Base-by-base conservation (phyloP, 768 basidiomycete genomes). In the Inosperma sp. region DNA sequence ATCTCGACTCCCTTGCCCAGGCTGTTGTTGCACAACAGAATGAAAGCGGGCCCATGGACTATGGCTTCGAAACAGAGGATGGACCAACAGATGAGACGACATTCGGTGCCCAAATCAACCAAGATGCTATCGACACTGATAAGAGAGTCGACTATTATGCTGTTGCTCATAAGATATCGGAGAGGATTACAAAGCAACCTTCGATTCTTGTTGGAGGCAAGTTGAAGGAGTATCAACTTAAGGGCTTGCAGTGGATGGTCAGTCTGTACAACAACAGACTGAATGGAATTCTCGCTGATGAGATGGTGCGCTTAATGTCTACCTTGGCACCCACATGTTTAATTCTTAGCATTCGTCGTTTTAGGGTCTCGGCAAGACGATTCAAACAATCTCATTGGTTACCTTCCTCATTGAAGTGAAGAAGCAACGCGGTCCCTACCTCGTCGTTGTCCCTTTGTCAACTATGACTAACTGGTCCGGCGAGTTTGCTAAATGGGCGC, bases 161-260 rank as follows among this genome's bases (percentile, higher is more conserved):
- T 4, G 89, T 98, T 46, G 93, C 96, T 1, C 96, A 98, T 67
- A 77, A 83, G 53, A 86, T 92, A 59, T 86, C 85, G 59, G 96
- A 99, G 77, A 93, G 77, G 68, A 70, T 98, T 54, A 70, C 80
- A 21, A 75, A 66, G 56, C 90, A 93, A 62, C 90, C 90, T 2
- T 58, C 59, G 31, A 74, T 96, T 22, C 80, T 96, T 14, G 65
- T 88, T 26, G 93, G 93, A 53, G 93, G 93, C 39, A 91, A 84
- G 1, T 75, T 97, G 61, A 97, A 96, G 68, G 93, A 94, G 40
- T 95, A 96, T 64, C 93, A 96, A 68, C 52, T 96, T 60, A 93
- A 94, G 72, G 93, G 93, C 51, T 68, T 97, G 60, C 93, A 95
- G 68, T 97, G 93, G 93, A 95, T 96, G 93, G 93, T 97, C 60